Evolutionary conservation across 345 rosid species (phyloP), one percentile per base, ranked within the genome.

Genomic region (Syzygium oleosum): DNA sequence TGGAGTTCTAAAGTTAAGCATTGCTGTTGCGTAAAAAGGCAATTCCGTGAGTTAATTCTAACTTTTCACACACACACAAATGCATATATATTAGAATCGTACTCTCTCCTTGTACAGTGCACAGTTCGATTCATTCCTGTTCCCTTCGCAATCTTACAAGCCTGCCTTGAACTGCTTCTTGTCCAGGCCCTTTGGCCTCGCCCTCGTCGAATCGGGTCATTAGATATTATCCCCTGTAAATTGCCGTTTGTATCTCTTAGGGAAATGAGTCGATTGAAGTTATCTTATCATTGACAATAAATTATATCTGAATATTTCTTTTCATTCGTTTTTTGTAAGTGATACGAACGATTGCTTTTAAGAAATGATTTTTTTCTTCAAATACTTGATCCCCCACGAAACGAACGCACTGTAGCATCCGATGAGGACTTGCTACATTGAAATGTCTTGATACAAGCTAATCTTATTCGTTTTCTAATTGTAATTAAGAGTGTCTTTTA

Each of bases 231-330:
- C 21, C 16, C 21, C 2, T 1, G 5, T 6, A 52, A 52, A 15
- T 52, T 14, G 17, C 54, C 5, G 19, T n/a, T n/a, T 63, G 29
- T n/a, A n/a, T 63, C 38, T 12, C 31, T 63, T 63, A 63, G 14
- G 16, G n/a, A 63, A 29, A 63, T 63, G 16, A 63, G 2, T n/a
- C 19, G 4, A 14, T n/a, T 1, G 4, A n/a, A n/a, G 38, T 14
- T 63, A 63, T 63, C 16, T 63, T n/a, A 14, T 31, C 7, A 29
- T 14, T 38, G 16, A 3, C 2, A 12, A 63, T 0, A n/a, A 63
- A 63, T 65, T 29, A 31, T 4, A 65, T 5, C 9, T 3, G 1
- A 31, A 1, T 2, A 2, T 3, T 29, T 31, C 0, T 3, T 1
- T 16, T 65, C 9, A 65, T 65, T 29, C 5, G 16, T 31, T 7